A percentile compares a stretch with the other conserved stretches of the same genome.
Conservation (phyloP, 305 asterid species). For the Nicotiana rustica region DNA sequence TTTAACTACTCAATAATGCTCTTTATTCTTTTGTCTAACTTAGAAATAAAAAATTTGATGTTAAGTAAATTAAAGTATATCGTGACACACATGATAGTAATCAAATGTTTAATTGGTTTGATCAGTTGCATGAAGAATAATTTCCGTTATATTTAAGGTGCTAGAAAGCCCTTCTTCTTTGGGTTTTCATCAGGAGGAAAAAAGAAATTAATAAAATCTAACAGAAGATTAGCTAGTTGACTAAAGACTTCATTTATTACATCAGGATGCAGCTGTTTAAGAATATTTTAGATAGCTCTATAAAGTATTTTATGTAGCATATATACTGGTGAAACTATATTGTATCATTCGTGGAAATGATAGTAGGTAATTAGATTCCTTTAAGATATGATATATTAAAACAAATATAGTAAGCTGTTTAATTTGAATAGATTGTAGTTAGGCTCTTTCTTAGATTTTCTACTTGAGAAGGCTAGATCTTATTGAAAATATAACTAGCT, state of each 20-base stretch:
- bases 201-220: background rate
- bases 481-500: background rate
- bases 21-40: background rate
- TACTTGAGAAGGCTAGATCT: background rate
- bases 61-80: background rate
- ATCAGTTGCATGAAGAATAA: slow-evolving; percentile 11
- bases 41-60: background rate
- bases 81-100: slow-evolving; percentile 27
- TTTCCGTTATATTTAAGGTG: background rate
- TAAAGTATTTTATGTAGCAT: background rate
- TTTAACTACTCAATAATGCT: slow-evolving; percentile 16
- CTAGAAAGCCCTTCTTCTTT: slow-evolving; percentile 1
- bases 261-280: background rate
- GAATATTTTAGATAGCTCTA: background rate
- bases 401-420: background rate
- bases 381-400: background rate
- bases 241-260: background rate
- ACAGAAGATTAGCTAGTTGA: background rate
- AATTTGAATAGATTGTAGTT: background rate
- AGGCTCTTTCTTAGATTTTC: background rate
- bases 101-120: slow-evolving; percentile 25
- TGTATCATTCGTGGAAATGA: background rate
- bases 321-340: background rate
- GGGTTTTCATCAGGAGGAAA: background rate
- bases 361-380: background rate